Evolutionary conservation across 495 filamentous ascomycete genomes (phyloP), one percentile per base, ranked within the genome.

Genomic region (Baudoinia panamericana): DNA sequence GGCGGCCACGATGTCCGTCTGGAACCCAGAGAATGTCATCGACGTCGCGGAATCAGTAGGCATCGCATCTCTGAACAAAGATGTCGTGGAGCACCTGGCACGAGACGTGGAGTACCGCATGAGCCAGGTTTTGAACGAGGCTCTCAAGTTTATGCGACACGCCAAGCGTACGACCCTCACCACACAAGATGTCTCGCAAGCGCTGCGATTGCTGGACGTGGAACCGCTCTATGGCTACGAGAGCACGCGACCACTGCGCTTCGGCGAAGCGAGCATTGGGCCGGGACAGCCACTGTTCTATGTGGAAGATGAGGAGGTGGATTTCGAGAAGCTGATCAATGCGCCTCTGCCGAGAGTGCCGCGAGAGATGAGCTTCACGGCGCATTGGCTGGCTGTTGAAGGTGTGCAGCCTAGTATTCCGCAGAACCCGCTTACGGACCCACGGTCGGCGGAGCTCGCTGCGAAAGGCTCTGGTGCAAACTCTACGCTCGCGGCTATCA

Each of bases 301-400:
- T 53, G 80, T 97, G 21, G 92, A 97, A 56, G 90, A 97, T 62
- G 90, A 97, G 53, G 90, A 97, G 65, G 78, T 95, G 21, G 90
- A 97, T 56, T 95, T 97, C 55, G 90, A 97, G 63, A 95, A 95
- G 63, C 63, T 97, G 48, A 96, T 97, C 57, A 97, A 97, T 64
- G 82, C 82, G 28, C 84, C 90, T 5, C 62, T 97, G 41, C 90
- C 90, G 5, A 95, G 87, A 53, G 85, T 97, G 10, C 92, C 90
- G 5, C 65, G 85, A n/a, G 90, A 97, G 55, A 77, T 88, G 26
- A 78, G 76, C 19, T 85, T 94, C 54, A 96, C 90, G 7, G 90
- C 79, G 30, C 90, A 97, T 58, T 96, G 86, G 85, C 73, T 96
- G 26, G 86, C 88, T 25, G 78, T 95, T 22, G 90, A 96, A 65